Evolutionary conservation across 208 protist species (phyloP), one percentile per base, ranked within the genome.

Genomic region (Leishmania arabica): DNA sequence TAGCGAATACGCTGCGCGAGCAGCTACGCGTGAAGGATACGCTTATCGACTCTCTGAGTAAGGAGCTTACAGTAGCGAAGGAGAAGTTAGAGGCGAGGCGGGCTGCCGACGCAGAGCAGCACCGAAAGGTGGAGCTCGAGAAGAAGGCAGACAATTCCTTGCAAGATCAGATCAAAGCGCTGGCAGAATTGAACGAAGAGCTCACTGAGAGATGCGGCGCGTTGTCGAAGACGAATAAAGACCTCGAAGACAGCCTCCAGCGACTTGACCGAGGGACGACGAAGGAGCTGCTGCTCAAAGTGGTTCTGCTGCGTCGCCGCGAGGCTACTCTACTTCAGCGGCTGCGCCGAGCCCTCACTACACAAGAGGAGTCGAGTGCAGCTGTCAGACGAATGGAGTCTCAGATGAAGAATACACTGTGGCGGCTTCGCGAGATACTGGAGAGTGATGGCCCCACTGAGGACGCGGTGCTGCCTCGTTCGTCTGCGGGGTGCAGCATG

Each of bases 251-350:
- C 2, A 75, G 73, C 51, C 62, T 94, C 3, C 47, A 89, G 21
- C 85, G 82, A 31, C 68, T 90, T 2, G 88, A 95, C 42, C 68
- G 75, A 17, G 81, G 83, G 7, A 86, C 79, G 31, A 88, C 85
- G 8, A 80, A 88, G 60, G 91, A 96, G 86, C 79, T 95, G 54
- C 68, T 96, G 66, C 93, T 96, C 54, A 96, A 96, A 66, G 91
- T 98, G 49, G 92, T 98, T 64, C 74, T 96, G 9, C 83, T 98
- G 71, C 88, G 95, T 49, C 90, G 91, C 27, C 90, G 95, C 60
- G 95, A 98, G 77, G 88, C 87, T 3, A 94, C 89, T 58, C 88
- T 98, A 15, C 82, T 96, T 13, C 88, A 95, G 70, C 90, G 93
- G n/a, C 79, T 98, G 73, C 95, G 93, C 15, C 86, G 91, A 66